phyloP scores from a whole-genome alignment of 352 stramenopile species.

The Pythium phragmiticola region DNA sequence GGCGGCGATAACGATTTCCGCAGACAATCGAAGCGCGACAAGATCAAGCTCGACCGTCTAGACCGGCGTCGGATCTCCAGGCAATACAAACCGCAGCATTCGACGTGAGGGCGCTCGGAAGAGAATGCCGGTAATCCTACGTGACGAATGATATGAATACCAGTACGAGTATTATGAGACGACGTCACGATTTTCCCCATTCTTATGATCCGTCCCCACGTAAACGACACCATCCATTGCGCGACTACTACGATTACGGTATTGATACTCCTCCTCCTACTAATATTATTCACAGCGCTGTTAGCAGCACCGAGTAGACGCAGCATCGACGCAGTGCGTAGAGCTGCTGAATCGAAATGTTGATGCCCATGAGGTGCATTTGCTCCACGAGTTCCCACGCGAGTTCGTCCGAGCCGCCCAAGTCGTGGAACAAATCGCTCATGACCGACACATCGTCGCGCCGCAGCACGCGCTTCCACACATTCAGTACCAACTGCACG shows the following conservation, averaged over 20 bases:
- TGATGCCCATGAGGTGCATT: conserved; percentile 67
- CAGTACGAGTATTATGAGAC: too few relatives aligned
- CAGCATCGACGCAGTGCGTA: conserved; percentile 62
- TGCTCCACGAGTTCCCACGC: conserved; percentile 51
- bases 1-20: conserved; percentile 72
- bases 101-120: background rate
- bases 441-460: conserved; percentile 57
- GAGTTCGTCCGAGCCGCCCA: conserved; percentile 57
- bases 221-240: background rate
- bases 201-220: background rate
- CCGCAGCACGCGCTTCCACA: conserved; percentile 66
- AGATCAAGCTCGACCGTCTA: conserved; percentile 45
- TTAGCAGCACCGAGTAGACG: conserved; percentile 68
- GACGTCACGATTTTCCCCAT: too few relatives aligned
- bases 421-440: conserved; percentile 67
- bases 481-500: conserved; percentile 57
- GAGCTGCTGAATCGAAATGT: conserved; percentile 62
- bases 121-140: background rate
- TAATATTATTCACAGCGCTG: conserved; percentile 35
- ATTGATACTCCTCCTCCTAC: background rate
- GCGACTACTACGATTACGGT: conserved; percentile 2
- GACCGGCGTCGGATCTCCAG: conserved; percentile 43
- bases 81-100: conserved; percentile 40
- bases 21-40: conserved; percentile 51
- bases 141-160: too few relatives aligned